Evolutionary conservation across 2,329 filamentous ascomycete species (phyloP), one percentile per base, ranked within the genome.

Genomic region (Trichoderma simmonsii): DNA sequence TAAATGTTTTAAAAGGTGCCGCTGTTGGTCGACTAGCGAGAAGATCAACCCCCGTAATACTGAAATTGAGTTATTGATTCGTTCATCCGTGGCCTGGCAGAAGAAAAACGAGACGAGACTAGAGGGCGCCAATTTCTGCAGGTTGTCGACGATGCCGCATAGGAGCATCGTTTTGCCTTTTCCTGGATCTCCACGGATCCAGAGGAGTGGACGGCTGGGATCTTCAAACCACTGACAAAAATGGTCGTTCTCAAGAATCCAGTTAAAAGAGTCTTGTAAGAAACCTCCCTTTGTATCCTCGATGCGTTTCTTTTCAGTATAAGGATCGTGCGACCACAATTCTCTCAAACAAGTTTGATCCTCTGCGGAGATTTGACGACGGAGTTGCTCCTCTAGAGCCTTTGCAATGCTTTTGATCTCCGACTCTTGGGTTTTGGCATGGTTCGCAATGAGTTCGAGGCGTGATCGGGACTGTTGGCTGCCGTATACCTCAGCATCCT

Each of bases 111-210:
- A 59, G 12, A 59, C 1, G 14, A 36, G 51, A 18, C 64, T 18
- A 15, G 32, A 39, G 7, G 24, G n/a, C 8, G 43, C 30, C 9
- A 43, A 26, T 34, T 63, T 71, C 18, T 61, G 39, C 7, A 69
- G 21, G 12, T 66, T 28, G 12, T 70, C 36, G 57, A 83, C 78
- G n/a, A 83, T 80, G 14, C 81, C 80, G 24, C 78, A 80, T 0
- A 84, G 67, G 5, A 85, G 75, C 81, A 85, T 85, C 0, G 83
- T 85, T 75, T 85, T 85, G 30, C 83, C 83, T 43, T 82, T 85
- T 4, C 83, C 83, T 1, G 83, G 78, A 43, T 79, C 80, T 0
- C 81, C 82, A 30, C 74, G 80, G 39, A 83, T 77, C 82, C 82
- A 83, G 2, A 84, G 79, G 9, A 83, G 68, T 30, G 26, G 73